Evolutionary conservation across 805 yeast species (phyloP).

Genomic region (Zygotorulaspora chibaensis): DNA sequence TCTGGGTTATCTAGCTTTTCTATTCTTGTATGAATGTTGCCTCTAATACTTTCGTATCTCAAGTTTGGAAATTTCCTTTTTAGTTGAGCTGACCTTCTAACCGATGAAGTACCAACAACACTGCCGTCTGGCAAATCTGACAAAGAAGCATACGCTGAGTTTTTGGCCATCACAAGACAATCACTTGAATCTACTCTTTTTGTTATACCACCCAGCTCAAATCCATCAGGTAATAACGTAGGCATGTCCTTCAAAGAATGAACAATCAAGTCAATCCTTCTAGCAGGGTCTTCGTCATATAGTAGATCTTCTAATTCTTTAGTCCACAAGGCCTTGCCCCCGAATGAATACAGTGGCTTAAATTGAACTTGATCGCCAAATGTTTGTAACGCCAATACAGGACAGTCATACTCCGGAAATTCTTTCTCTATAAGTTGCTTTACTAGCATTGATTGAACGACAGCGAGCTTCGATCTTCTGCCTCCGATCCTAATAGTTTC

Average conservation of each 20-base stretch:
- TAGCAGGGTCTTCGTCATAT: constrained; percentile 55
- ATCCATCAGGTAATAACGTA: constrained; percentile 82
- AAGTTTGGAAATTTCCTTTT: constrained; percentile 72
- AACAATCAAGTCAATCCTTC: constrained; percentile 80
- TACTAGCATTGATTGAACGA: constrained; percentile 76
- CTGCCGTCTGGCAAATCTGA: constrained; percentile 79
- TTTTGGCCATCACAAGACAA: constrained; percentile 71
- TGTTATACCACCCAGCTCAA: constrained; percentile 81
- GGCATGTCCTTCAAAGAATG: constrained; percentile 94
- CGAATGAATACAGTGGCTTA: constrained; percentile 87
- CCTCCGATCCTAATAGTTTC: constrained; percentile 63
- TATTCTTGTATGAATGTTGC: constrained; percentile 76
- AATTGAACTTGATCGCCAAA: constrained; percentile 85
- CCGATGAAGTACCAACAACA: constrained; percentile 90
- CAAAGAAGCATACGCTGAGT: constrained; percentile 58
- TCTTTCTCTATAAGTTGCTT: constrained; percentile 51
- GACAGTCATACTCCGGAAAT: constrained; percentile 65
- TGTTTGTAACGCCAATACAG: constrained; percentile 76
- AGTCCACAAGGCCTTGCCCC: constrained; percentile 96
- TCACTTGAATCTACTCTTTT: constrained; percentile 91
- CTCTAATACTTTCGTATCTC: constrained; percentile 79
- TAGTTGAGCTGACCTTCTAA: constrained; percentile 89
- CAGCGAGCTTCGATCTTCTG: constrained; percentile 82
- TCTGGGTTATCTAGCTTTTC: constrained; percentile 71
- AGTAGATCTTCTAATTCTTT: constrained; percentile 83